Evolutionary conservation across 2,329 filamentous ascomycete genomes (phyloP).

Genomic region (Fusarium dimerum): DNA sequence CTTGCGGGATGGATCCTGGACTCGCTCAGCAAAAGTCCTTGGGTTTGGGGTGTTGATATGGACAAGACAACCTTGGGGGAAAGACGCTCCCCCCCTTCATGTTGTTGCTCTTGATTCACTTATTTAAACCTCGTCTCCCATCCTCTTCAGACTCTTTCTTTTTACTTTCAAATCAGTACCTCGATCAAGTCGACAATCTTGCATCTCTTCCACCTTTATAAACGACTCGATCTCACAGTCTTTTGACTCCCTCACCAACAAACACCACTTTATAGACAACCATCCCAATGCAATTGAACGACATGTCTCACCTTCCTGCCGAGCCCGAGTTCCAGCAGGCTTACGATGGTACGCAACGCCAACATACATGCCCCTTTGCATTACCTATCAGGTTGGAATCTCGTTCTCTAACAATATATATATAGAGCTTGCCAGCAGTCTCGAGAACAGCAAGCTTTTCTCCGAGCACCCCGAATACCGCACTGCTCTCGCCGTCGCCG

Average conservation of each 20-base stretch:
- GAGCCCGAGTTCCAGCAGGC: conserved; percentile 99
- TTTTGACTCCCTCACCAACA: conserved; percentile 6
- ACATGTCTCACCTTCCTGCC: conserved; percentile 79
- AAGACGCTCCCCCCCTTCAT: conserved; percentile 7
- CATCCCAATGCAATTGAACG: conserved; percentile 31
- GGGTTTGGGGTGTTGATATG: conserved; percentile 6
- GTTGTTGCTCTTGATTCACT: conserved; percentile 2
- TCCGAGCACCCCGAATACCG: conserved; percentile 92
- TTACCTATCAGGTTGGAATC: conserved; percentile 1
- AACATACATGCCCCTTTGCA: background rate
- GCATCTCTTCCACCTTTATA: conserved; percentile 3
- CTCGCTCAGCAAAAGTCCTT: background rate
- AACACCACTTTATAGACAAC: conserved; percentile 4
- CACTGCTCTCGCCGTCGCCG: conserved; percentile 82
- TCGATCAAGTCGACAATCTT: conserved; percentile 6
- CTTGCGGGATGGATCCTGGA: conserved; percentile 5
- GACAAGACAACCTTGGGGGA: background rate
- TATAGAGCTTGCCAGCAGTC: conserved; percentile 87
- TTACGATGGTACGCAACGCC: conserved; percentile 73
- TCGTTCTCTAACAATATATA: conserved; percentile 5
- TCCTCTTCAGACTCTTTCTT: conserved; percentile 5
- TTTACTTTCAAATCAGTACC: conserved; percentile 8
- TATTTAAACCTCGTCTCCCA: conserved; percentile 24
- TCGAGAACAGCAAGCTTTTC: conserved; percentile 93
- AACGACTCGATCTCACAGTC: conserved; percentile 3